phyloP scores from a whole-genome alignment of 1,284 basidiomycete species.

The Sanguinoderma infundibulare region DNA sequence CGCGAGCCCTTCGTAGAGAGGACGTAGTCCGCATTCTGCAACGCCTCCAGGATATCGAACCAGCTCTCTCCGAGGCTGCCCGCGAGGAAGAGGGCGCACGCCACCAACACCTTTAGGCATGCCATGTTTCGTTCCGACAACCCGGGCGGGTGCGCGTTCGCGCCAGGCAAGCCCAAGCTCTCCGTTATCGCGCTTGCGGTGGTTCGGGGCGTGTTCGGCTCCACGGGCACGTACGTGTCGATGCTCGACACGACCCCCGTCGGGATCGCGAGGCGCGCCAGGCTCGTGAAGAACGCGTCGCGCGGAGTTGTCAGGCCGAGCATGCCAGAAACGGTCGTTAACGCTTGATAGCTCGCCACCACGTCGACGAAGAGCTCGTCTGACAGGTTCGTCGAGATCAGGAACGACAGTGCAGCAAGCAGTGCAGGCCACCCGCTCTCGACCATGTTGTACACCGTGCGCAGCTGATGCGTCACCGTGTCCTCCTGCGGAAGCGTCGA shows the following conservation, averaged over 20 bases:
- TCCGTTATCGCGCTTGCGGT: conserved; percentile 66
- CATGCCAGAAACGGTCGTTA: conserved; percentile 91
- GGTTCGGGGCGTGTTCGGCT: conserved; percentile 68
- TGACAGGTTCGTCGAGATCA: conserved; percentile 87
- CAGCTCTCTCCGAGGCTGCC: conserved; percentile 87
- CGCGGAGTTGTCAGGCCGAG: conserved; percentile 84
- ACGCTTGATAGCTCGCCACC: conserved; percentile 79
- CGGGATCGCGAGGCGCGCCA: conserved; percentile 90
- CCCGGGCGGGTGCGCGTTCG: conserved; percentile 59
- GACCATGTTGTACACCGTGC: conserved; percentile 76
- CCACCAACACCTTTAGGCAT: conserved; percentile 84
- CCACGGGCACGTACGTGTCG: conserved; percentile 61
- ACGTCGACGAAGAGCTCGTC: conserved; percentile 89
- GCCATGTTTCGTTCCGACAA: conserved; percentile 90
- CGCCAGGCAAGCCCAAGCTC: conserved; percentile 55
- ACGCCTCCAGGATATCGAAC: conserved; percentile 88
- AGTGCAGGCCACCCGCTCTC: conserved; percentile 89
- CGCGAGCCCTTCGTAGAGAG: conserved; percentile 61
- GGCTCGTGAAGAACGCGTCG: conserved; percentile 90
- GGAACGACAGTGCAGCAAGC: conserved; percentile 87
- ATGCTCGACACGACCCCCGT: conserved; percentile 85
- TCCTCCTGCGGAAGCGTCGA: conserved; percentile 62
- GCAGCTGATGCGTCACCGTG: conserved; percentile 56
- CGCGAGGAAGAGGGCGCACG: conserved; percentile 82
- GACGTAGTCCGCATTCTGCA: conserved; percentile 94